Base-by-base conservation (phyloP, 805 yeast species). In the Candida berthetii region DNA sequence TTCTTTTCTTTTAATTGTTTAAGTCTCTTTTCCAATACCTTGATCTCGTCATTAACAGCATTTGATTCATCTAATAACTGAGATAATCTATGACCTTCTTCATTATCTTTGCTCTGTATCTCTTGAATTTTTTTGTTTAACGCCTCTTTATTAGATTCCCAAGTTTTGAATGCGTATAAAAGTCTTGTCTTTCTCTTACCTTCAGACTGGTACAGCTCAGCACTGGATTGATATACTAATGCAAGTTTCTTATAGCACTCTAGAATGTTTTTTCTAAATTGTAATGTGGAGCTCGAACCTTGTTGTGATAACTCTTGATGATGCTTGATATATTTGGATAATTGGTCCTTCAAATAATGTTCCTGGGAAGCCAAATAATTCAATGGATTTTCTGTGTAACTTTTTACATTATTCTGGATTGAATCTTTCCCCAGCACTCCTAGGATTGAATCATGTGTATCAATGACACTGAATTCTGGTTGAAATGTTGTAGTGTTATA, bases 181-280 rank as follows among this genome's bases (percentile, higher is more conserved):
- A 70, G 49, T 1, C 33, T 38, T 13, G 47, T 45, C 16, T 64
- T 60, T 22, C 54, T 48, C 3, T 48, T 43, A 1, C 58, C 46
- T 25, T 71, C 74, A 9, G 54, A 54, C 4, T 52, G 46, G 48
- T 72, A 72, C 3, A 71, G 47, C 46, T 72, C 78, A 39, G 61
- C 54, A 34, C 70, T 58, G 2, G 72, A 61, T 38, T 64, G 60
- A 45, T 68, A 62, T 31, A 62, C 57, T 39, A 64, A 65, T 1
- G 67, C 58, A 24, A 71, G 46, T 38, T 61, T 64, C 37, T 55
- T 60, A 40, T 65, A 62, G 39, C 57, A 54, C 25, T 56, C 57
- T 1, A 52, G 36, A 6, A 70, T 57, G 47, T 53, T 54, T 7
- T 44, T 44, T 40, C 76, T 47, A 5, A 65, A 46, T 8, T 53